A percentile compares a stretch with the other conserved stretches of the same genome.
These are phyloP conservation scores for Larix kaempferi DNA, from an alignment of 75 land plant species.

Conservation along the genomic window DNA sequence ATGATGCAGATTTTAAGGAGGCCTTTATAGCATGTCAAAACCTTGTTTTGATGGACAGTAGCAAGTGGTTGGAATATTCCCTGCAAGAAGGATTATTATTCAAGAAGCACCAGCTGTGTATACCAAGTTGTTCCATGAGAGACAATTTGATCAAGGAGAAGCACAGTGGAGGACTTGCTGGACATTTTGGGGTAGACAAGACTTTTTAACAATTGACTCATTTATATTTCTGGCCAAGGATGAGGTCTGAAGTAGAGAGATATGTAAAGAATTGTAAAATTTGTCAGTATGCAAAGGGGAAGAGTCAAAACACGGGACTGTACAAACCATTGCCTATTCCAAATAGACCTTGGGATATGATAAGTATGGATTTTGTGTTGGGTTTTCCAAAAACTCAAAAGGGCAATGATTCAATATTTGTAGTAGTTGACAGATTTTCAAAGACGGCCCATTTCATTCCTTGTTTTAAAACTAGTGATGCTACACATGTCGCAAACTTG, in stretches of 20 bases:
- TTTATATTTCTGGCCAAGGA: not conserved
- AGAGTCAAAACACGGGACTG: not conserved
- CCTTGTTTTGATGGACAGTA: too few species aligned
- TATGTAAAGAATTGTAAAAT: conserved; percentile 4
- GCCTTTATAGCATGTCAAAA: too few species aligned
- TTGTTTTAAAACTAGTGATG: conserved; percentile 6
- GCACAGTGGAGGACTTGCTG: too few species aligned
- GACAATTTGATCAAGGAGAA: too few species aligned
- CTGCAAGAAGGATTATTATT: too few species aligned
- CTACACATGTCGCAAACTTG: not conserved
- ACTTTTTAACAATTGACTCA: not conserved
- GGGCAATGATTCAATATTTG: conserved; percentile 10
- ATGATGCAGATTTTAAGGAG: too few species aligned
- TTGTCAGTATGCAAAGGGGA: conserved; percentile 4
- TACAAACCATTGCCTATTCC: not conserved
- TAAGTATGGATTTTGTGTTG: conserved; percentile 9
- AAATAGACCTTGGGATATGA: not conserved
- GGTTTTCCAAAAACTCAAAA: conserved; percentile 5
- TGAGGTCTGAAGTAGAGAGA: not conserved
- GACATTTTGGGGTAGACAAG: not conserved
- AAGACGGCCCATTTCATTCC: conserved; percentile 17
- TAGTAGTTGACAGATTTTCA: conserved; percentile 15
- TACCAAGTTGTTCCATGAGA: too few species aligned
- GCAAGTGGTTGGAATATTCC: too few species aligned
- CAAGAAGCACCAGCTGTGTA: too few species aligned